Conservation (phyloP, 495 filamentous ascomycete species). For the Trypethelium eluteriae region DNA sequence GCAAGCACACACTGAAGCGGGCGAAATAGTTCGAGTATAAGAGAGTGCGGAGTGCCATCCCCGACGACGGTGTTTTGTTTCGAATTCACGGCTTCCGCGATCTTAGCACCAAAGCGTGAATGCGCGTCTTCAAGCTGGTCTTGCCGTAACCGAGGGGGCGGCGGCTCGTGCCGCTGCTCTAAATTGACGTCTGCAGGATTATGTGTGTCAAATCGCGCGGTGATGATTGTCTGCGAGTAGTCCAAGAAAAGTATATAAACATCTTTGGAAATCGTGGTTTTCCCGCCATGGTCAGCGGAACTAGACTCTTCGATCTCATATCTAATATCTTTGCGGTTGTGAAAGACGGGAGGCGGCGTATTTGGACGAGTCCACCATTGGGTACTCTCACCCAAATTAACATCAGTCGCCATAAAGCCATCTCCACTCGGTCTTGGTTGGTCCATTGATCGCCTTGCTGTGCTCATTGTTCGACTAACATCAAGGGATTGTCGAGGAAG, state of each 20-base stretch:
- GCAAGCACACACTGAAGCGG: constrained; percentile 64
- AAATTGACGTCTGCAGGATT: constrained; percentile 63
- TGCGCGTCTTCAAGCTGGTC: constrained; percentile 87
- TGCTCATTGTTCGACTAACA: constrained; percentile 44
- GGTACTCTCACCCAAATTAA: constrained; percentile 64
- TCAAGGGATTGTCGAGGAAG: constrained; percentile 61
- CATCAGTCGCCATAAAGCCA: constrained; percentile 72
- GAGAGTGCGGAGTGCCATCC: constrained; percentile 68
- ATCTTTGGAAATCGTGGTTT: constrained; percentile 63
- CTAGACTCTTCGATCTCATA: constrained; percentile 74
- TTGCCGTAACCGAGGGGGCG: constrained; percentile 77
- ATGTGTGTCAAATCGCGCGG: constrained; percentile 66
- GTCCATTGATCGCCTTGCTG: constrained; percentile 67
- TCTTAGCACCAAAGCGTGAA: constrained; percentile 62
- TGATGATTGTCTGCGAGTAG: constrained; percentile 90
- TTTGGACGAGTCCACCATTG: constrained; percentile 79
- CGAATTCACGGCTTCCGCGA: constrained; percentile 53
- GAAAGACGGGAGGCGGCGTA: constrained; percentile 69
- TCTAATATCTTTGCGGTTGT: constrained; percentile 74
- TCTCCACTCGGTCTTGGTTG: constrained; percentile 58
- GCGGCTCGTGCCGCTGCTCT: constrained; percentile 81
- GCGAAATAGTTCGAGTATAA: constrained; percentile 70
- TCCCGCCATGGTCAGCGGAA: constrained; percentile 58
- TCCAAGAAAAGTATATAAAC: constrained; percentile 84
- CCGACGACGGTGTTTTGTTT: constrained; percentile 74